A percentile compares a stretch with the other conserved stretches of the same genome.
phyloP scores from a whole-genome alignment of 2,329 filamentous ascomycete species.

The Verticillium nonalfalfae region DNA sequence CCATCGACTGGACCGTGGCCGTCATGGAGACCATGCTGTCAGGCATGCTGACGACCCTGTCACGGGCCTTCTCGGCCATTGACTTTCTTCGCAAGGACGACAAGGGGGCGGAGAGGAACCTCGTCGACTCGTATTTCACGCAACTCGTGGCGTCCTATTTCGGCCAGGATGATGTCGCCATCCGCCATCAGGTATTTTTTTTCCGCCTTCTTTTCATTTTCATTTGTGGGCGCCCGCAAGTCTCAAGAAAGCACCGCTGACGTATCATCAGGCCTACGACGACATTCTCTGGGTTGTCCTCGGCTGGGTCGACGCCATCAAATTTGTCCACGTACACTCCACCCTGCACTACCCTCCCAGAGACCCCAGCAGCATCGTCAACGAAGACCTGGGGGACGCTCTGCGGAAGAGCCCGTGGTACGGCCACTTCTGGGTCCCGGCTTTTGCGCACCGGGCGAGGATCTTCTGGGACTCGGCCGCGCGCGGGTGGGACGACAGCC shows the following conservation, averaged over 20 bases:
- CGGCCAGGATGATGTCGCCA: slow-evolving; percentile 70
- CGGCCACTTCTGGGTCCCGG: slow-evolving; percentile 65
- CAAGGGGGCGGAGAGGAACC: slow-evolving; percentile 59
- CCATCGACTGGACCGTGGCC: slow-evolving; percentile 92
- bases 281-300: slow-evolving; percentile 95
- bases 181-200: slow-evolving; percentile 51
- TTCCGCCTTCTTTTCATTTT: too few relatives aligned
- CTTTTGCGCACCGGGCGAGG: slow-evolving; percentile 76
- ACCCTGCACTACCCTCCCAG: slow-evolving; percentile 47
- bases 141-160: slow-evolving; percentile 77
- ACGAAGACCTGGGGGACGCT: slow-evolving; percentile 18
- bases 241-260: slow-evolving; percentile 1
- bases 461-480: slow-evolving; percentile 80
- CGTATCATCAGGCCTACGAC: slow-evolving; percentile 64
- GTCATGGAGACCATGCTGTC: slow-evolving; percentile 77
- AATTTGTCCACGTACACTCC: slow-evolving; percentile 68
- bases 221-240: neutral
- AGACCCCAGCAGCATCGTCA: slow-evolving; percentile 14
- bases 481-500: slow-evolving; percentile 71
- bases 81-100: slow-evolving; percentile 25
- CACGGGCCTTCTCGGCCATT: slow-evolving; percentile 43
- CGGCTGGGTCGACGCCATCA: slow-evolving; percentile 78
- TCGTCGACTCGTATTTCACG: slow-evolving; percentile 77
- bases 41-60: slow-evolving; percentile 65
- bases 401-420: slow-evolving; percentile 57